Evolutionary conservation across 2,329 filamentous ascomycete genomes (phyloP), one percentile per base, ranked within the genome.

Genomic region (Sclerotinia borealis): DNA sequence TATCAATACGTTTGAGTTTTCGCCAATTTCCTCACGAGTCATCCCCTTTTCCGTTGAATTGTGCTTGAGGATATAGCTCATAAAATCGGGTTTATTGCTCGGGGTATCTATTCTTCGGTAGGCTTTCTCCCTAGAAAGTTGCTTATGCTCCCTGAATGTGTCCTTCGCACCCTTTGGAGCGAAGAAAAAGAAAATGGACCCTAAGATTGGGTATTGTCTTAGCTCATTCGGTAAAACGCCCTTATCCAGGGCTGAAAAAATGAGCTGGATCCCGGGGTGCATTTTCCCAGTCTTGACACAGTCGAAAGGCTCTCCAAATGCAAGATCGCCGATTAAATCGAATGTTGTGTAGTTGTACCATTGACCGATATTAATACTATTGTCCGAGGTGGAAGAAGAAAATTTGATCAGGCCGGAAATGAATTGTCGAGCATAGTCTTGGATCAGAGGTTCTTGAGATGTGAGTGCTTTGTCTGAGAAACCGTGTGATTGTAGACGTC

Each of bases 251-350:
- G 49, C 13, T 22, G 2, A 29, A 9, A 66, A 31, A 8, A 55
- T 39, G 3, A 37, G n/a, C 15, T 22, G 10, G 4, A 56, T 61
- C 55, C 54, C 54, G 4, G 43, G 41, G 50, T 66, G 27, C 8
- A 52, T 31, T 17, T 55, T 37, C 17, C 47, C 39, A 19, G 41
- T 65, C 36, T 73, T 65, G 10, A 77, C 65, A 64, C 71, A 73
- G 17, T 67, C 68, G 65, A 77, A 79, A 1, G 75, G 74, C 63
- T 78, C 75, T 17, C 77, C 79, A 65, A 80, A 80, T 0, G 78
- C 73, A 43, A 80, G 72, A 62, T 80, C 78, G 19, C 77, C 76
- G 45, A 77, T 73, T 29, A 77, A 68, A 64, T 77, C 77, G 65
- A 78, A 77, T 1, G 75, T 72, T 2, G 72, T 56, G 63, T 71